Conservation (phyloP, 2,329 filamentous ascomycete species). For the Dryadomyces quercivorus region DNA sequence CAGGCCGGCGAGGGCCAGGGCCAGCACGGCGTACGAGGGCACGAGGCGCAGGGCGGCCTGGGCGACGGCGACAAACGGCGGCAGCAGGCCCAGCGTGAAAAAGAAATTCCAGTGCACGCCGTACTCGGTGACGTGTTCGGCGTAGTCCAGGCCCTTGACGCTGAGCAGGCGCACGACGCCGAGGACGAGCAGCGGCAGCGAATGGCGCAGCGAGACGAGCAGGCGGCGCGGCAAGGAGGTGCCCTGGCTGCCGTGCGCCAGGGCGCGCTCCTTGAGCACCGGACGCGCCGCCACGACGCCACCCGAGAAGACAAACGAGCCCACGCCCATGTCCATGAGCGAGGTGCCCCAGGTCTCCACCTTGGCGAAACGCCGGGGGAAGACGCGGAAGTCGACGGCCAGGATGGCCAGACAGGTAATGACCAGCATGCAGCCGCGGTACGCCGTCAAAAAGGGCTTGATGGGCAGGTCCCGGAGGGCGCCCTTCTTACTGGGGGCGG, state of each 20-base stretch:
- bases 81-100: conserved; percentile 82
- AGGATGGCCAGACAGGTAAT: conserved; percentile 83
- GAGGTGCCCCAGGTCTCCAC: conserved; percentile 99
- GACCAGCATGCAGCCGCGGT: conserved; percentile 84
- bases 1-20: conserved; percentile 51
- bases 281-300: conserved; percentile 82
- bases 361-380: conserved; percentile 90
- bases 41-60: conserved; percentile 58
- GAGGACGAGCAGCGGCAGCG: conserved; percentile 67
- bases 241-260: conserved; percentile 23
- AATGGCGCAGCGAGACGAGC: conserved; percentile 59
- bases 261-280: conserved; percentile 56
- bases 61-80: conserved; percentile 77
- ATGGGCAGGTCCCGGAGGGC: conserved; percentile 46
- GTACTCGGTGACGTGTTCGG: conserved; percentile 94
- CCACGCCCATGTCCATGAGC: conserved; percentile 96
- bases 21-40: conserved; percentile 65
- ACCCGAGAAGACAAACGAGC: conserved; percentile 91
- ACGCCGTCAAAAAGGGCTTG: conserved; percentile 87
- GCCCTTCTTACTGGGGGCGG: conserved; percentile 10
- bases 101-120: conserved; percentile 99
- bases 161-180: conserved; percentile 72
- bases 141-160: conserved; percentile 91
- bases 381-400: conserved; percentile 91
- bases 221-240: conserved; percentile 44